Conservation (phyloP, 345 rosid species). For the Abelmoschus esculentus region DNA sequence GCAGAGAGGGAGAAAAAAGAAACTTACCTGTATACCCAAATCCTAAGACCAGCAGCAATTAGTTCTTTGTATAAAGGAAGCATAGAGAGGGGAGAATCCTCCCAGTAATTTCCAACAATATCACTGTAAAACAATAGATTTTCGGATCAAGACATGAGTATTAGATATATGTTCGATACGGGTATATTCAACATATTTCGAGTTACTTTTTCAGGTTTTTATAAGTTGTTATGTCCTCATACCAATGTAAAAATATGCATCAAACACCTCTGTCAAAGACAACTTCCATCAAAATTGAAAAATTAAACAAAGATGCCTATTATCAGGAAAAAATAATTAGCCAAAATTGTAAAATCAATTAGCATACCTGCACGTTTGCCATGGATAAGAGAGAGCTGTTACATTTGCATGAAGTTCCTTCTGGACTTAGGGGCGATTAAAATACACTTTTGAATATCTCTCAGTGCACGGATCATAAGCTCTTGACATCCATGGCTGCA, state of each 20-base stretch:
- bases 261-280: neutral
- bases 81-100: slow-evolving; percentile 82
- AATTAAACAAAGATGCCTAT: neutral
- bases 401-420: slow-evolving; percentile 88
- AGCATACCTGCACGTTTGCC: slow-evolving; percentile 79
- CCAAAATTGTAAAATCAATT: neutral
- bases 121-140: slow-evolving; percentile 35
- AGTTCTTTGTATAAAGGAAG: slow-evolving; percentile 91
- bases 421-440: slow-evolving; percentile 86
- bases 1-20: neutral
- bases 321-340: neutral
- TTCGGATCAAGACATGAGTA: neutral
- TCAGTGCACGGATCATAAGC: slow-evolving; percentile 97
- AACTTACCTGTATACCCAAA: slow-evolving; percentile 81
- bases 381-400: slow-evolving; percentile 59
- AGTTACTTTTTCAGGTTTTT: no score
- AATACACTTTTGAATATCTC: slow-evolving; percentile 65
- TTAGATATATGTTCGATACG: neutral
- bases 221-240: neutral
- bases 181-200: neutral
- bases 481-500: slow-evolving; percentile 94
- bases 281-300: neutral
- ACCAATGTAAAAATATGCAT: no score
- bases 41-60: slow-evolving; percentile 64
- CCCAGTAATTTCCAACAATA: slow-evolving; percentile 61